These are phyloP conservation scores for Aspergillus sp. DNA, from an alignment of 2,329 filamentous ascomycete genomes.

Conservation along the genomic window DNA sequence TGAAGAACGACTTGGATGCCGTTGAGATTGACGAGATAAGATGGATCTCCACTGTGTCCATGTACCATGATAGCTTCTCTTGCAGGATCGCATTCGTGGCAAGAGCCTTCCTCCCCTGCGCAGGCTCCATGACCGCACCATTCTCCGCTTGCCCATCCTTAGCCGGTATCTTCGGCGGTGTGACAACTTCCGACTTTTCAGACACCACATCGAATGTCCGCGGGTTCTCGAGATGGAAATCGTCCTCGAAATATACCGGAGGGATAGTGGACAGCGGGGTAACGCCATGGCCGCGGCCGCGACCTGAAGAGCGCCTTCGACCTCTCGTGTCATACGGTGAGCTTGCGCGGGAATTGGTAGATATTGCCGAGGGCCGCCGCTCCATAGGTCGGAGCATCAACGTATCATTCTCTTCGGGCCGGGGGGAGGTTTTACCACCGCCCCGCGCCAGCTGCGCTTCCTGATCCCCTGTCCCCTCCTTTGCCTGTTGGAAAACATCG, in stretches of 20 bases:
- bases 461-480: slow-evolving; percentile 70
- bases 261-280: slow-evolving; percentile 92
- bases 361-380: slow-evolving; percentile 40
- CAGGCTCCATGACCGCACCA: slow-evolving; percentile 57
- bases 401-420: slow-evolving; percentile 50
- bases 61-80: slow-evolving; percentile 98
- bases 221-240: slow-evolving; percentile 93
- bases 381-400: slow-evolving; percentile 46
- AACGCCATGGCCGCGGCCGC: slow-evolving; percentile 63
- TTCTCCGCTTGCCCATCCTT: slow-evolving; percentile 58
- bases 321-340: slow-evolving; percentile 50
- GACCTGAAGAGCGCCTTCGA: slow-evolving; percentile 50
- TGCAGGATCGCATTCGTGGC: slow-evolving; percentile 96
- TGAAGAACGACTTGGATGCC: slow-evolving; percentile 94
- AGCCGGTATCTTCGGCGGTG: slow-evolving; percentile 53
- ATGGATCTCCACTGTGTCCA: slow-evolving; percentile 98
- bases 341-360: slow-evolving; percentile 41
- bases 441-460: slow-evolving; percentile 46
- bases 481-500: slow-evolving; percentile 81
- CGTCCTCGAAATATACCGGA: slow-evolving; percentile 87
- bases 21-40: slow-evolving; percentile 94
- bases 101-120: slow-evolving; percentile 70
- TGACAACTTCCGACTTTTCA: slow-evolving; percentile 94
- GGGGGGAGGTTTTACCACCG: slow-evolving; percentile 41
- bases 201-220: slow-evolving; percentile 95